Evolutionary conservation across 2,329 filamentous ascomycete genomes (phyloP).

Genomic region (Akanthomyces lecanii): DNA sequence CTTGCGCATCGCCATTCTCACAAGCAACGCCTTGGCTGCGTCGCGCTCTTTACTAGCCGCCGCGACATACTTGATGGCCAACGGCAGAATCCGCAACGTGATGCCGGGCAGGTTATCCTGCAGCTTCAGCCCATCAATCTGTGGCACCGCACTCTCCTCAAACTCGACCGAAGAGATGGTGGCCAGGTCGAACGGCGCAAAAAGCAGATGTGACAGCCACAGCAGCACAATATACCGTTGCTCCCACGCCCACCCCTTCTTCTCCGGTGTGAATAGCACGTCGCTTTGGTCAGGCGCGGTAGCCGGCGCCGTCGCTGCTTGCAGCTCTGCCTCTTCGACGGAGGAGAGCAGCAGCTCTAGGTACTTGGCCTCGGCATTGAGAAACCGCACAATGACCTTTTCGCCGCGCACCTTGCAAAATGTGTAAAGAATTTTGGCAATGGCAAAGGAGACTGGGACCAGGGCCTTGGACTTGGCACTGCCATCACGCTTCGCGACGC

Average conservation of each 20-base stretch:
- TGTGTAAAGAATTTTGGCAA: slow-evolving; percentile 77
- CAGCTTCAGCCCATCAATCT: slow-evolving; percentile 49
- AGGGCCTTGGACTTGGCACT: slow-evolving; percentile 38
- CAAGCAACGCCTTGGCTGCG: slow-evolving; percentile 77
- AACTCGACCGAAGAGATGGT: slow-evolving; percentile 68
- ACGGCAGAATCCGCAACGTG: slow-evolving; percentile 62
- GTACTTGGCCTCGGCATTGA: slow-evolving; percentile 84
- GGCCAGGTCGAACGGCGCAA: slow-evolving; percentile 85
- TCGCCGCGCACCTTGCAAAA: slow-evolving; percentile 93
- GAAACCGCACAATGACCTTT: slow-evolving; percentile 85
- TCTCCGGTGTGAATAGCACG: slow-evolving; percentile 13
- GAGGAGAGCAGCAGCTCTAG: slow-evolving; percentile 75
- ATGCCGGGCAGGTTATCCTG: slow-evolving; percentile 63
- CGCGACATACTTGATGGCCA: slow-evolving; percentile 68
- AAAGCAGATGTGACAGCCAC: slow-evolving; percentile 78
- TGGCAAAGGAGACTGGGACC: slow-evolving; percentile 60
- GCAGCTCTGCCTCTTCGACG: slow-evolving; percentile 57
- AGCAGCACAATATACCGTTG: slow-evolving; percentile 82
- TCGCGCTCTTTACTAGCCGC: slow-evolving; percentile 83
- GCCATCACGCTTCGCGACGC: slow-evolving; percentile 20
- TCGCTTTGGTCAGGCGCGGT: slow-evolving; percentile 11
- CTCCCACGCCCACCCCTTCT: slow-evolving; percentile 65
- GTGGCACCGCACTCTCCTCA: slow-evolving; percentile 41
- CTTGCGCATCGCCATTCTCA: slow-evolving; percentile 73
- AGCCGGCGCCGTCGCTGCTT: slow-evolving; percentile 17